A percentile compares a stretch with the other conserved stretches of the same genome.
phyloP scores from a whole-genome alignment of 176 grass and related monocot genomes.

The Oryza meridionalis region DNA sequence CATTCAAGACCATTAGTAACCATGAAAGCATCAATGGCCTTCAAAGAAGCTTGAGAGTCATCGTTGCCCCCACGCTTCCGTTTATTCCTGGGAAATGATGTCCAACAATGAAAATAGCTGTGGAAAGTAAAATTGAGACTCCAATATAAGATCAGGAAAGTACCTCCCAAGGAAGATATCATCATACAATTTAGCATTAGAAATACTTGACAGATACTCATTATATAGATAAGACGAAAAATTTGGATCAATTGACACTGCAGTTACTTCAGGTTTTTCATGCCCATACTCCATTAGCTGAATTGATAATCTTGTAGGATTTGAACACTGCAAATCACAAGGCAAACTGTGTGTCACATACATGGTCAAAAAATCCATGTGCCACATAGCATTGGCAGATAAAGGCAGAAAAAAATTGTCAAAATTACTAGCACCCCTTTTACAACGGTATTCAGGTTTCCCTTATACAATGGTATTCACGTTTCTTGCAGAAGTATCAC shows the following conservation, averaged over 20 bases:
- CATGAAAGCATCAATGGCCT: slow-evolving; percentile 48
- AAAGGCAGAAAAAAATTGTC: background rate
- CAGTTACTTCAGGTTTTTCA: slow-evolving; percentile 63
- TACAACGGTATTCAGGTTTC: slow-evolving; percentile 1
- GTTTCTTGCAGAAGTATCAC: background rate
- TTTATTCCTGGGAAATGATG: slow-evolving; percentile 58
- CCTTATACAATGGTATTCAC: no score
- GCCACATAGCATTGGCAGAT: background rate
- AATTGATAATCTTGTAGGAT: slow-evolving; percentile 50
- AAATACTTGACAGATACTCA: slow-evolving; percentile 52
- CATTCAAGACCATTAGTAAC: slow-evolving; percentile 78
- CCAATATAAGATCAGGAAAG: slow-evolving; percentile 11
- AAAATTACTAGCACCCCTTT: slow-evolving; percentile 12
- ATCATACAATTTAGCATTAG: slow-evolving; percentile 37
- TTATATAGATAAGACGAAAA: slow-evolving; percentile 58
- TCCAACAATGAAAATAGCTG: slow-evolving; percentile 32
- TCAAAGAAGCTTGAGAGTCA: slow-evolving; percentile 38
- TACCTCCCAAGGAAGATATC: slow-evolving; percentile 67
- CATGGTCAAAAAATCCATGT: background rate
- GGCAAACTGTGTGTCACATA: background rate
- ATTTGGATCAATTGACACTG: slow-evolving; percentile 56
- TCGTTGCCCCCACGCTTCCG: slow-evolving; percentile 43
- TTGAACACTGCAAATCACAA: slow-evolving; percentile 49
- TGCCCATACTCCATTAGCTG: slow-evolving; percentile 70
- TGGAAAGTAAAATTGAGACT: slow-evolving; percentile 19